Percentiles rank a stretch among this genome's conserved stretches.
Conservation (phyloP, 768 basidiomycete species). For the Rhodotorula sphaerocarpa region DNA sequence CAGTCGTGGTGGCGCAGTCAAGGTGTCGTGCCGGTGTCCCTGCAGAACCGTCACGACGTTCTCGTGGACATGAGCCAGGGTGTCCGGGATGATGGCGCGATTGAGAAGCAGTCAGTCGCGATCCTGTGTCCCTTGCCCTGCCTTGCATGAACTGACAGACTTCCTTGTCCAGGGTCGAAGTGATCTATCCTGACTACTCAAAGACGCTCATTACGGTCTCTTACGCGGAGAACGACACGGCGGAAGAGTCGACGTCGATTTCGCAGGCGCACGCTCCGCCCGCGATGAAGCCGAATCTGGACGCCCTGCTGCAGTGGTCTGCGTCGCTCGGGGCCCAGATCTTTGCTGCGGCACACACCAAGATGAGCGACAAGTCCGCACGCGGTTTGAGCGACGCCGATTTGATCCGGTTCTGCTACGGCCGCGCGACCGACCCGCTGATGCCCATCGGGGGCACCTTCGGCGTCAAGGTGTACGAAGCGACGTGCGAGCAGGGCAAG, state of each 20-base stretch:
- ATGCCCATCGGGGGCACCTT: constrained; percentile 5
- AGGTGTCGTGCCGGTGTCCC: constrained; percentile 2
- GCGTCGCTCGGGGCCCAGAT: constrained; percentile 32
- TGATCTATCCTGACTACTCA: constrained; percentile 18
- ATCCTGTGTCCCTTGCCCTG: not conserved
- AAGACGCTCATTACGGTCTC: constrained; percentile 17
- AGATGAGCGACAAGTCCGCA: not conserved
- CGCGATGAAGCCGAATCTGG: not conserved
- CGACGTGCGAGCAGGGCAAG: constrained; percentile 13
- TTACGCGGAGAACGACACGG: constrained; percentile 12
- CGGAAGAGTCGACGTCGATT: constrained; percentile 17
- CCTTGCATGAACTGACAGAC: not conserved
- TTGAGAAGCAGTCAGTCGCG: constrained; percentile 7
- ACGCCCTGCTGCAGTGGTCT: constrained; percentile 1
- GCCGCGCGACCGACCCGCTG: constrained; percentile 13
- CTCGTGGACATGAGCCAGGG: not conserved
- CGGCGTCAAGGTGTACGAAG: constrained; percentile 25
- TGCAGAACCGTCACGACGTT: constrained; percentile 2
- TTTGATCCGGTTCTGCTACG: constrained; percentile 20
- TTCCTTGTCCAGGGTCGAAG: constrained; percentile 4
- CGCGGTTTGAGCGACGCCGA: constrained; percentile 6
- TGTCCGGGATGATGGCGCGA: not conserved
- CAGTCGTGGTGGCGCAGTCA: constrained; percentile 19
- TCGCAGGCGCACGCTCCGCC: constrained; percentile 17
- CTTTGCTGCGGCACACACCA: constrained; percentile 30